phyloP scores from a whole-genome alignment of 371 early-diverging fungal species.

The Sporodiniella umbellata region DNA sequence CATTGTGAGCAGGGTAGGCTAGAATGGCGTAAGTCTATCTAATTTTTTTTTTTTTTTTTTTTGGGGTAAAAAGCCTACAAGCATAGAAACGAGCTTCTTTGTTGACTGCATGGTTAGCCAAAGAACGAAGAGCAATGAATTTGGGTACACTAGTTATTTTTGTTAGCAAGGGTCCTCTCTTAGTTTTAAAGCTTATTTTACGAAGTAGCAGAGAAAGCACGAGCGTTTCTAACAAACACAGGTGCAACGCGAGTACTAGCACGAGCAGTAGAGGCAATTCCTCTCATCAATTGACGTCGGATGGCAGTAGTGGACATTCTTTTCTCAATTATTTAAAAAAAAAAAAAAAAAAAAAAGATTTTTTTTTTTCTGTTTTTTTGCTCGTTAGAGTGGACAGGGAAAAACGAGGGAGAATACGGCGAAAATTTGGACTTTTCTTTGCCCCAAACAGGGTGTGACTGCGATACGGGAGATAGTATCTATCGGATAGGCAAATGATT shows the following conservation, averaged over 20 bases:
- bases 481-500: too few relatives aligned
- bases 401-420: conserved; percentile 30
- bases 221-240: conserved; percentile 32
- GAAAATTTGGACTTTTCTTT: conserved; percentile 1
- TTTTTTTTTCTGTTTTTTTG: too few relatives aligned
- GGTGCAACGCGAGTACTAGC: conserved; percentile 33
- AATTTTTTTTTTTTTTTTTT: background rate
- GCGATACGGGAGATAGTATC: too few relatives aligned
- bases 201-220: conserved; percentile 37
- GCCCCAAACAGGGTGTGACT: conserved; percentile 8
- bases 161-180: background rate
- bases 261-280: conserved; percentile 38
- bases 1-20: conserved; percentile 84
- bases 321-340: conserved; percentile 3
- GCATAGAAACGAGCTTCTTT: conserved; percentile 51
- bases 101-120: conserved; percentile 23
- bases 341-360: conserved; percentile 9
- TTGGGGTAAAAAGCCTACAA: conserved; percentile 38
- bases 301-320: conserved; percentile 32
- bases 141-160: conserved; percentile 28
- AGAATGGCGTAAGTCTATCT: too few relatives aligned
- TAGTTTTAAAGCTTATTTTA: conserved; percentile 14
- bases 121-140: conserved; percentile 48
- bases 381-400: too few relatives aligned
- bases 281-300: conserved; percentile 48